Percentiles rank a stretch among this genome's conserved stretches.
phyloP scores from a whole-genome alignment of 2,329 filamentous ascomycete species.

The Anisogramma anomala region DNA sequence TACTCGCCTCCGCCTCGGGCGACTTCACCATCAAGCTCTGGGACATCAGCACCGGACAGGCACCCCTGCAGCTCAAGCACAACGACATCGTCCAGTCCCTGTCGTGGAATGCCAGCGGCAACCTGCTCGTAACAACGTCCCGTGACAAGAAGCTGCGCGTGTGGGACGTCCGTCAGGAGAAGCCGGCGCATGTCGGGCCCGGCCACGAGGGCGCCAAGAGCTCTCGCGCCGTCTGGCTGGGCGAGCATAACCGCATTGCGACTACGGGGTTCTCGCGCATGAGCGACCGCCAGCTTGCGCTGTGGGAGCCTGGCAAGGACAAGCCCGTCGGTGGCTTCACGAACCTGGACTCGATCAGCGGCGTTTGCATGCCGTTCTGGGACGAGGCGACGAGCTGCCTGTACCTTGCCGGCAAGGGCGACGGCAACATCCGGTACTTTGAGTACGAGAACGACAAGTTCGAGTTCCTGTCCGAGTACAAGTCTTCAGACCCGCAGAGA shows the following conservation, averaged over 20 bases:
- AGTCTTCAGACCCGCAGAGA: slow-evolving; percentile 88
- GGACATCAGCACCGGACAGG: slow-evolving; percentile 73
- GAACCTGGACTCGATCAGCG: slow-evolving; percentile 87
- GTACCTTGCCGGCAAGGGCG: slow-evolving; percentile 94
- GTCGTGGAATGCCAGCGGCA: slow-evolving; percentile 87
- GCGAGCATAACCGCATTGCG: slow-evolving; percentile 88
- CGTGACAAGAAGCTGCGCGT: slow-evolving; percentile 96
- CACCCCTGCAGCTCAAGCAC: slow-evolving; percentile 69
- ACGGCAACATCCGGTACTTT: slow-evolving; percentile 98
- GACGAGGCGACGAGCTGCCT: slow-evolving; percentile 85
- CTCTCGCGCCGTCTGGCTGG: slow-evolving; percentile 93
- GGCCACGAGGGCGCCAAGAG: slow-evolving; percentile 95
- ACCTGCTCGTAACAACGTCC: slow-evolving; percentile 79
- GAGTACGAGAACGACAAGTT: slow-evolving; percentile 99
- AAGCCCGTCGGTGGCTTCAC: slow-evolving; percentile 86
- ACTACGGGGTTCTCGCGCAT: slow-evolving; percentile 97
- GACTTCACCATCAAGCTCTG: slow-evolving; percentile 93
- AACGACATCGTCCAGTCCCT: slow-evolving; percentile 88
- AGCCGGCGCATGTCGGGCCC: slow-evolving; percentile 67
- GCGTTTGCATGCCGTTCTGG: slow-evolving; percentile 99
- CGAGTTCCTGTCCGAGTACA: slow-evolving; percentile 93
- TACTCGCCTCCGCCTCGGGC: slow-evolving; percentile 88
- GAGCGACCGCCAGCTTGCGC: slow-evolving; percentile 90
- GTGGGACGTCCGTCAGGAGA: slow-evolving; percentile 94
- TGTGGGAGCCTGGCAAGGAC: slow-evolving; percentile 83